Evolutionary conservation across 139 green algal species (phyloP), one percentile per base, ranked within the genome.

Genomic region (Coelastrella sp.): DNA sequence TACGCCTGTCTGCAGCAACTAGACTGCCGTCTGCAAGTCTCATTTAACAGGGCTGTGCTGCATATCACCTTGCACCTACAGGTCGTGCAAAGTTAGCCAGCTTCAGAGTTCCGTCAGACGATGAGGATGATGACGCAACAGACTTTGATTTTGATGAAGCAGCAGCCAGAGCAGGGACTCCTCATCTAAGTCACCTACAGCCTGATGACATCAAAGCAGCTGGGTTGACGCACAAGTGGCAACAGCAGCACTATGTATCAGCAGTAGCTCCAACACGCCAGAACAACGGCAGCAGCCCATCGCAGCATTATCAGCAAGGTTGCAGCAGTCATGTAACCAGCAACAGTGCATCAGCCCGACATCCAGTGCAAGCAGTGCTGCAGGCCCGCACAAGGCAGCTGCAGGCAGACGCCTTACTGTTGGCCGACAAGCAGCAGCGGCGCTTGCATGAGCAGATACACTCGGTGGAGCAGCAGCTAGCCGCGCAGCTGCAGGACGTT

Each of bases 351-450:
- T 25, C 84, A 68, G 17, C 80, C 8, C 80, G 7, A 22, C 68
- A 81, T 57, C 84, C 84, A 6, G 68, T 88, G 49, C 49, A 88
- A n/a, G 68, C 66, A 4, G 68, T 88, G 17, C 68, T 88, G 14
- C 9, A 66, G 61, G 84, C 66, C 15, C 66, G 49, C 49, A 88
- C 84, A 6, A 80, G 68, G 68, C 66, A 88, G 68, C 84, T 88
- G 61, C 84, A 88, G 61, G 84, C 84, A 25, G 66, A 72, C 14
- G 84, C 84, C 0, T 17, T 81, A 57, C 66, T 56, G 49, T 14
- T 61, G 4, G 84, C 84, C 25, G 84, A 80, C 9, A 25, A 60
- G 68, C 66, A 88, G 84, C 84, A 88, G 84, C 84, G 25, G 84
- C 84, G 68, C 66, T 57, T 90, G 73, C 85, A 81, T 35, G 20